phyloP scores from a whole-genome alignment of 2,329 filamentous ascomycete genomes.

The Harringtonia aguacate region DNA sequence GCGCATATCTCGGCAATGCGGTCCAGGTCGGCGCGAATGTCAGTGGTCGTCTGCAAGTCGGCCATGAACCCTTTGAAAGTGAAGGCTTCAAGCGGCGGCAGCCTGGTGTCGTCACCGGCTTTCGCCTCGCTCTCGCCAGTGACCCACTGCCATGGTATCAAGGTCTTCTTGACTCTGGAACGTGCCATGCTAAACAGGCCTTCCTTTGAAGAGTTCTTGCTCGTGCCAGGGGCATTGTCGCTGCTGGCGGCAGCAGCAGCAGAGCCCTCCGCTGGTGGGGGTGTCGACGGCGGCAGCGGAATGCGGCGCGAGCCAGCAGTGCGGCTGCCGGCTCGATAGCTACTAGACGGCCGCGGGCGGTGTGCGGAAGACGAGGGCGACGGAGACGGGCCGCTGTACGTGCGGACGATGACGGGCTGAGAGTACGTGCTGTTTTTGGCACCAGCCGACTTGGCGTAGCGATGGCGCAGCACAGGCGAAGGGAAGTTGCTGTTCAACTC shows the following conservation, averaged over 20 bases:
- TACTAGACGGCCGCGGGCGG: conserved; percentile 17
- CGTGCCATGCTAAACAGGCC: conserved; percentile 28
- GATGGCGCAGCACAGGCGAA: conserved; percentile 33
- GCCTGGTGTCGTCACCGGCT: conserved; percentile 23
- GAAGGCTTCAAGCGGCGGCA: conserved; percentile 53
- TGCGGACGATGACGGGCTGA: conserved; percentile 55
- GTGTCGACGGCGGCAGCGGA: conserved; percentile 15
- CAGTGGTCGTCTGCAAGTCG: conserved; percentile 24
- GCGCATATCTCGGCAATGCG: conserved; percentile 59
- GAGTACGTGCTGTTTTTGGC: conserved; percentile 49
- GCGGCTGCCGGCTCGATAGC: conserved; percentile 19
- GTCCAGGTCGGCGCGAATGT: conserved; percentile 49
- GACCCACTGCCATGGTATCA: conserved; percentile 19
- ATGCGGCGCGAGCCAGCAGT: conserved; percentile 16
- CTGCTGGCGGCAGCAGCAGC: conserved; percentile 5
- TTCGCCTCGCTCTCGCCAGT: conserved; percentile 11
- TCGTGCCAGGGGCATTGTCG: conserved; percentile 5
- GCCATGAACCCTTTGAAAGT: conserved; percentile 53
- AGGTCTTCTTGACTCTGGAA: conserved; percentile 28
- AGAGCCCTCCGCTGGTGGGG: not conserved
- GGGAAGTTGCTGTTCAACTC: conserved; percentile 49
- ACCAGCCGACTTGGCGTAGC: conserved; percentile 44
- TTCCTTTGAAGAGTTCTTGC: conserved; percentile 2
- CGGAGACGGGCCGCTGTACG: conserved; percentile 41
- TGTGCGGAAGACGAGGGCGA: conserved; percentile 12